Conservation (phyloP, 257 asterid species). For the Rhazya stricta region DNA sequence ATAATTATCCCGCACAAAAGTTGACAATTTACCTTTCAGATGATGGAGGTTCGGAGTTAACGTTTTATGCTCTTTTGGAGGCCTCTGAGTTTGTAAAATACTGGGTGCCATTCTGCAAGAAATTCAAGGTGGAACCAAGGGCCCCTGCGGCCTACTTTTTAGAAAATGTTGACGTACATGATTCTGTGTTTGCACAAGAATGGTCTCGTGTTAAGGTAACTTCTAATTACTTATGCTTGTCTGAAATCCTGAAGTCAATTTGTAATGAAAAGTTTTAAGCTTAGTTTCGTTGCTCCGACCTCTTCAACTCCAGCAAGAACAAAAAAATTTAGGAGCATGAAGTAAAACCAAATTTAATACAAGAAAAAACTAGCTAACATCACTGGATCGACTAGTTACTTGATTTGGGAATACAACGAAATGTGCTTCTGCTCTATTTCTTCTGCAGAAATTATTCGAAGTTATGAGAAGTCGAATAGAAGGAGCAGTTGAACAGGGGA, state of each 20-base stretch:
- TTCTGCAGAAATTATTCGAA: conserved; percentile 48
- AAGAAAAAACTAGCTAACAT: neutral
- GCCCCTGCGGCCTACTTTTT: conserved; percentile 43
- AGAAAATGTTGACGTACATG: conserved; percentile 6
- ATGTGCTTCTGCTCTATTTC: neutral
- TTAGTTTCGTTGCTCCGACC: neutral
- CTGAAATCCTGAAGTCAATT: neutral
- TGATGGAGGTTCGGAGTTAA: conserved; percentile 53
- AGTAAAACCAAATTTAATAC: too few relatives aligned
- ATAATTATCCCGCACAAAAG: conserved; percentile 41
- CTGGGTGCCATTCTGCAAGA: conserved; percentile 59
- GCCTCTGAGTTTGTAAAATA: conserved; percentile 34
- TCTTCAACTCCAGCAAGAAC: neutral
- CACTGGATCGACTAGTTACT: too few relatives aligned
- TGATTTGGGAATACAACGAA: too few relatives aligned
- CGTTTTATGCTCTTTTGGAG: conserved; percentile 50
- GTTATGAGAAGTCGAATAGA: conserved; percentile 62
- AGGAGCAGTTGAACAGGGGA: conserved; percentile 28
- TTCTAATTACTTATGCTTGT: neutral
- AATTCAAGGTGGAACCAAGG: conserved; percentile 42
- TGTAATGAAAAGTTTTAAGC: too few relatives aligned
- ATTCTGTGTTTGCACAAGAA: conserved; percentile 24
- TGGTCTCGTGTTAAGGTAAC: conserved; percentile 38
- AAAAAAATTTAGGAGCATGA: too few relatives aligned
- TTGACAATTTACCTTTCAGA: conserved; percentile 50